phyloP scores from a whole-genome alignment of 805 yeast species.

The Millerago galiae region DNA sequence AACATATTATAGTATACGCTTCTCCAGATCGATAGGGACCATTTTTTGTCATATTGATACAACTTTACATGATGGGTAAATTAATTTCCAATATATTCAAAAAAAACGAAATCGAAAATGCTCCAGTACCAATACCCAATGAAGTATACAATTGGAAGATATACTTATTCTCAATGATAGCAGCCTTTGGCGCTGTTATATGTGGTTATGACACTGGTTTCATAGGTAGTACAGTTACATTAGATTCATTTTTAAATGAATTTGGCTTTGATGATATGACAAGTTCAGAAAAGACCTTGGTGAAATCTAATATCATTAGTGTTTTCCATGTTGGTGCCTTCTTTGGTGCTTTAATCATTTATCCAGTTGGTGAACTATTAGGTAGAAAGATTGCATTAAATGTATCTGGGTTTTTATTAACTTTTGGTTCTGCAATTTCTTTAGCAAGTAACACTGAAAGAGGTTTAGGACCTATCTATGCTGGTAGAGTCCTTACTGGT shows the following conservation, averaged over 20 bases:
- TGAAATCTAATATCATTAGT: constrained; percentile 14
- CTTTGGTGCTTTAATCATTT: constrained; percentile 19
- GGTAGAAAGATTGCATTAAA: constrained; percentile 15
- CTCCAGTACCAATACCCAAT: constrained; percentile 5
- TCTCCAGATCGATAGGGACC: no score
- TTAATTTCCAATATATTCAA: constrained; percentile 1
- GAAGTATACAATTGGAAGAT: constrained; percentile 12
- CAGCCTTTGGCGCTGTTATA: constrained; percentile 26
- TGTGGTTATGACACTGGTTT: constrained; percentile 24
- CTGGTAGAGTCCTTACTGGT: constrained; percentile 43
- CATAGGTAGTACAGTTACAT: constrained; percentile 13
- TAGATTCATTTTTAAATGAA: constrained; percentile 8
- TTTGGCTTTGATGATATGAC: constrained; percentile 13
- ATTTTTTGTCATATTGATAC: no score
- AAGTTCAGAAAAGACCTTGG: background rate
- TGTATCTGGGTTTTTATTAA: constrained; percentile 13
- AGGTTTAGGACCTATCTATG: constrained; percentile 41
- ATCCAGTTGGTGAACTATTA: constrained; percentile 12
- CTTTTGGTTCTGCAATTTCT: constrained; percentile 37
- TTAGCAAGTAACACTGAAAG: constrained; percentile 26
- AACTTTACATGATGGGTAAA: background rate
- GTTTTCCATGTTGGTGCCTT: constrained; percentile 21
- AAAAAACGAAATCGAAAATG: constrained; percentile 4
- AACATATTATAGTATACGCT: no score
- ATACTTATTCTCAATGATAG: constrained; percentile 26